Evolutionary conservation across 208 protist genomes (phyloP), one percentile per base, ranked within the genome.

Genomic region (Blastocrithidia nonstop): DNA sequence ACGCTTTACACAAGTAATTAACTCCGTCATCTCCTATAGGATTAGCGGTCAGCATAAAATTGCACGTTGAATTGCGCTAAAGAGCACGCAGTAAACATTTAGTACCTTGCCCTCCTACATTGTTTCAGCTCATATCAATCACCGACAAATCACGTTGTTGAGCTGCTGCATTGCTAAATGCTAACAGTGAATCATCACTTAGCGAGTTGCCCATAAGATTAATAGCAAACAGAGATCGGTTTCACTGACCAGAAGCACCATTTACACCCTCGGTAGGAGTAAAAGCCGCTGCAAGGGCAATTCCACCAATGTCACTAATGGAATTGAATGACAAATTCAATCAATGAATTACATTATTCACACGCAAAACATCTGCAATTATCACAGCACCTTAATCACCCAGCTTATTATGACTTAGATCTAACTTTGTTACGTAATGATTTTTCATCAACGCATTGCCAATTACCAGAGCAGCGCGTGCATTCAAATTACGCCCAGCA

Each of bases 171-270:
- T 87, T 87, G 59, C 82, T 78, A 33, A 91, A 58, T 1, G 82
- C 82, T 9, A 91, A 66, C 13, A 91, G 62, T 13, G 76, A 81
- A 58, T 82, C 74, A 50, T 91, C 82, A 7, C 71, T 49, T 13
- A 84, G n/a, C 5, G 66, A 31, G 54, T 91, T 91, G 16, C 71
- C 69, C 31, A 60, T 52, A 7, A 91, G 56, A 26, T 75, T 58
- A n/a, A 91, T 20, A 1, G 63, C 74, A 36, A 78, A 84, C 3
- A 91, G 45, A 0, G 70, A 80, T 17, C 71, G 70, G 39, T 91
- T 91, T 77, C 82, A 91, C 63, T 83, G 73, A 0, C 76, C 82
- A 0, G 82, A 73, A 48, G 81, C 73, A 5, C 82, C 82, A n/a
- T 66, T 66, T 4, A 77, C 52, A 31, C 52, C 83, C 8, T 85